These are phyloP conservation scores for Purshia tridentata DNA, from an alignment of 306 rosid species.

Conservation along the genomic window DNA sequence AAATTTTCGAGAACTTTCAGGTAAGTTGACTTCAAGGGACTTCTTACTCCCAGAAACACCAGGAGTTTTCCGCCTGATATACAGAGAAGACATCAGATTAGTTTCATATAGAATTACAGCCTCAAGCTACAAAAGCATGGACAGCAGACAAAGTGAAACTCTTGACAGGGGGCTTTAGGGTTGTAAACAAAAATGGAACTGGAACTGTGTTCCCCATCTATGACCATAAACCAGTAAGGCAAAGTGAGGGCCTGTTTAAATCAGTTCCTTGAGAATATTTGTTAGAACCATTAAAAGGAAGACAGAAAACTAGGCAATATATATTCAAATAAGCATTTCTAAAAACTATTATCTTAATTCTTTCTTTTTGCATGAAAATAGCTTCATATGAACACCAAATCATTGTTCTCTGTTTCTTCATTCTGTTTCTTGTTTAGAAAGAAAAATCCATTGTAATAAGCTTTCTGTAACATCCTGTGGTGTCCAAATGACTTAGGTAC, in stretches of 20 bases:
- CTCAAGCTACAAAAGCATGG: conserved; percentile 18
- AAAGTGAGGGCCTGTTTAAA: too few relatives aligned
- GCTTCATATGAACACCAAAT: background rate
- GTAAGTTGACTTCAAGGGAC: conserved; percentile 85
- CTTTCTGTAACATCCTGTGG: background rate
- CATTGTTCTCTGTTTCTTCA: background rate
- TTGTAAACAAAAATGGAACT: background rate
- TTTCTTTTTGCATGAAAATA: background rate
- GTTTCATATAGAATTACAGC: conserved; percentile 12
- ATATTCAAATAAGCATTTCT: background rate
- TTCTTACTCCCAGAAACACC: conserved; percentile 71
- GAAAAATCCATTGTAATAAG: too few relatives aligned
- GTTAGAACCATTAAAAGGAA: too few relatives aligned
- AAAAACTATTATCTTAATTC: background rate
- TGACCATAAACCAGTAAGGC: too few relatives aligned
- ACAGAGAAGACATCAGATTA: conserved; percentile 31
- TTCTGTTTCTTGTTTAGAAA: background rate
- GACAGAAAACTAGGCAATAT: too few relatives aligned
- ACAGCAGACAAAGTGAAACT: conserved; percentile 17
- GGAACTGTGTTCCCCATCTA: too few relatives aligned
- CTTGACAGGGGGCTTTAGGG: background rate
- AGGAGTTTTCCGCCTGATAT: conserved; percentile 82
- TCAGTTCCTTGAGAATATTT: too few relatives aligned
- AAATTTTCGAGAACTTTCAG: conserved; percentile 95
- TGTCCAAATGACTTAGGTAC: conserved; percentile 5